Percentiles rank a stretch among this genome's conserved stretches.
phyloP scores from a whole-genome alignment of 352 stramenopile genomes.

The Phytopythium ostracodes region DNA sequence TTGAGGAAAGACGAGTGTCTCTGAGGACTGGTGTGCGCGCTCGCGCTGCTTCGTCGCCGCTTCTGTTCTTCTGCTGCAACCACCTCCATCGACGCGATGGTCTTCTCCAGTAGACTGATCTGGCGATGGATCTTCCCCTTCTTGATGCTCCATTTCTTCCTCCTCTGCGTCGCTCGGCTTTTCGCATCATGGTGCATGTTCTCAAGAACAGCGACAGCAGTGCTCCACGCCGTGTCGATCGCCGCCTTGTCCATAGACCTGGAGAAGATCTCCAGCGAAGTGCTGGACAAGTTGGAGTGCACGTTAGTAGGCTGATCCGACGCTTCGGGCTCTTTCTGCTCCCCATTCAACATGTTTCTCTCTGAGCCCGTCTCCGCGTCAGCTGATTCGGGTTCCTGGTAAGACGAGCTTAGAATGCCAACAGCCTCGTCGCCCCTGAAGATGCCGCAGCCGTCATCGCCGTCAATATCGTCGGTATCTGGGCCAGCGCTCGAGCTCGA shows the following conservation, averaged over 20 bases:
- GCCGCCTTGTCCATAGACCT: slow-evolving; percentile 47
- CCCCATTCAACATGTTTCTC: neutral
- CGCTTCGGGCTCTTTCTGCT: slow-evolving; percentile 2
- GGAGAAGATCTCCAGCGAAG: slow-evolving; percentile 24
- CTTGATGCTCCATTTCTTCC: slow-evolving; percentile 50
- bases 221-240: slow-evolving; percentile 50
- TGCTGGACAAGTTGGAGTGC: slow-evolving; percentile 10
- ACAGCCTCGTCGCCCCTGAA: slow-evolving; percentile 3
- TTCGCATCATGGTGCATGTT: slow-evolving; percentile 43
- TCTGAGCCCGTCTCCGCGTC: neutral
- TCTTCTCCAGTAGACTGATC: slow-evolving; percentile 69
- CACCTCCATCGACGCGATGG: slow-evolving; percentile 56
- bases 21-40: slow-evolving; percentile 18
- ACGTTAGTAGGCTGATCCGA: slow-evolving; percentile 6
- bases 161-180: slow-evolving; percentile 31
- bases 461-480: neutral
- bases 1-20: slow-evolving; percentile 12
- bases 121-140: slow-evolving; percentile 67
- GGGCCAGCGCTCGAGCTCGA: neutral
- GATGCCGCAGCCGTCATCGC: neutral
- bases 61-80: slow-evolving; percentile 48
- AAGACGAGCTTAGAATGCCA: neutral
- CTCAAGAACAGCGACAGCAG: slow-evolving; percentile 41
- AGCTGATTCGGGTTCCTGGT: neutral
- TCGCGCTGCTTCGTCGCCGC: slow-evolving; percentile 33